These are phyloP conservation scores for Dimocarpus longan DNA, from an alignment of 345 rosid genomes.

Conservation along the genomic window DNA sequence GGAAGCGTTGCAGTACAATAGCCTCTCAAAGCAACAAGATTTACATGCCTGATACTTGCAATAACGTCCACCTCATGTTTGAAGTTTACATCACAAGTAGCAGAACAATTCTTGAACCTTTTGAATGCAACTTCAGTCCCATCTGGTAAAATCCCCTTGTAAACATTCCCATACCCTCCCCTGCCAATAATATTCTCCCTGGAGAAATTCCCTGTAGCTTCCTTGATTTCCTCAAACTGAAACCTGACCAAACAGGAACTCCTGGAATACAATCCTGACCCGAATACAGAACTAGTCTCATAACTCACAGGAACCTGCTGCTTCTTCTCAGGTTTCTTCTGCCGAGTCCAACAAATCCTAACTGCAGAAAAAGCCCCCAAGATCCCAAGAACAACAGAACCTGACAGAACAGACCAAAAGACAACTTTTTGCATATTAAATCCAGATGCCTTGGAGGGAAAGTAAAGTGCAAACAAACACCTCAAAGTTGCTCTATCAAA, in stretches of 20 bases:
- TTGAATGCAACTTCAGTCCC: conserved; percentile 45
- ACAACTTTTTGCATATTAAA: conserved; percentile 1
- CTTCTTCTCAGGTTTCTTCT: conserved; percentile 4
- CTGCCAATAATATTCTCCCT: conserved; percentile 35
- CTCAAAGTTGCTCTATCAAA: conserved; percentile 33
- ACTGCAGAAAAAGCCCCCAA: conserved; percentile 24
- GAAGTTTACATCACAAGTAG: conserved; percentile 35
- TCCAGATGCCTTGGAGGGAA: background rate
- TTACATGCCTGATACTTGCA: conserved; percentile 48
- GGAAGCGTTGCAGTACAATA: conserved; percentile 40
- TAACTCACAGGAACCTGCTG: background rate
- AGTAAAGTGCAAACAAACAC: conserved; percentile 37
- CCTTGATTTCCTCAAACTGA: conserved; percentile 28
- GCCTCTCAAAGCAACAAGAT: conserved; percentile 49
- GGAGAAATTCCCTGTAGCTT: conserved; percentile 40
- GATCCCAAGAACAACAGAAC: conserved; percentile 32
- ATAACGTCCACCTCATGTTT: conserved; percentile 48
- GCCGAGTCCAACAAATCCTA: conserved; percentile 22
- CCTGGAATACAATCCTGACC: background rate
- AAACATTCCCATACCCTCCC: conserved; percentile 45
- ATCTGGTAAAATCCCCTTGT: conserved; percentile 36
- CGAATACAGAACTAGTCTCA: conserved; percentile 27
- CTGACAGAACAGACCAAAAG: conserved; percentile 25
- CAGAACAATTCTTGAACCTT: conserved; percentile 46
- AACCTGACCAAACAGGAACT: conserved; percentile 31